These are phyloP conservation scores for Termitomyces eurrhizus DNA, from an alignment of 768 basidiomycete species.

Conservation along the genomic window DNA sequence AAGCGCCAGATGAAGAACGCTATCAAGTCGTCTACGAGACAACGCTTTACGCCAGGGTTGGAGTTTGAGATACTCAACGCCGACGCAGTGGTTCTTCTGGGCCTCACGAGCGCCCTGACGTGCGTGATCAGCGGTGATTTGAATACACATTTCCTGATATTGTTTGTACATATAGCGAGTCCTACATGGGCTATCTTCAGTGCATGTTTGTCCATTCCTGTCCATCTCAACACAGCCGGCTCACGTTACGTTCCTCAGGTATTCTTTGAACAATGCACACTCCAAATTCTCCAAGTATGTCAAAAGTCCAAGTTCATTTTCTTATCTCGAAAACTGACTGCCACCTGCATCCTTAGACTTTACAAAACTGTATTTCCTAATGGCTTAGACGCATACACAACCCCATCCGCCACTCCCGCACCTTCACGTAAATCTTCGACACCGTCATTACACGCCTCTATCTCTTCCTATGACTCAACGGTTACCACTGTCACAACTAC, in stretches of 20 bases:
- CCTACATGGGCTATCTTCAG: slow-evolving; percentile 75
- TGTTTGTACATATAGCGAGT: slow-evolving; percentile 45
- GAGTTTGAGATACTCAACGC: slow-evolving; percentile 79
- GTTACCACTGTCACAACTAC: slow-evolving; percentile 15
- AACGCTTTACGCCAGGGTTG: slow-evolving; percentile 52
- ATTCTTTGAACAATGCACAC: slow-evolving; percentile 61
- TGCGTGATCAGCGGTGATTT: slow-evolving; percentile 24
- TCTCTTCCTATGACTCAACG: slow-evolving; percentile 15
- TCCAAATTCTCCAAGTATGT: slow-evolving; percentile 69
- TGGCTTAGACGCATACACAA: slow-evolving; percentile 45
- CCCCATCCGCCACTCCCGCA: slow-evolving; percentile 30
- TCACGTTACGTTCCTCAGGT: slow-evolving; percentile 21
- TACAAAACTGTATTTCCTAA: slow-evolving; percentile 66
- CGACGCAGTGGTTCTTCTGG: slow-evolving; percentile 67
- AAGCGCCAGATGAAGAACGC: slow-evolving; percentile 41
- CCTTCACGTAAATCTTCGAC: slow-evolving; percentile 30
- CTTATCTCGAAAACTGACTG: slow-evolving; percentile 3
- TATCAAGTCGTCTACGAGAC: slow-evolving; percentile 30
- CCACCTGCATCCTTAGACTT: slow-evolving; percentile 34
- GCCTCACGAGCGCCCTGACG: slow-evolving; percentile 69
- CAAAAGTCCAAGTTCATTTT: neutral
- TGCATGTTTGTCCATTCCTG: slow-evolving; percentile 51
- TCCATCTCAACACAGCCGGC: neutral
- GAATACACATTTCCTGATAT: neutral
- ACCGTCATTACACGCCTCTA: slow-evolving; percentile 17